Percentiles rank a stretch among this genome's conserved stretches.
phyloP scores from a whole-genome alignment of 345 rosid species.

The Pistacia atlantica region DNA sequence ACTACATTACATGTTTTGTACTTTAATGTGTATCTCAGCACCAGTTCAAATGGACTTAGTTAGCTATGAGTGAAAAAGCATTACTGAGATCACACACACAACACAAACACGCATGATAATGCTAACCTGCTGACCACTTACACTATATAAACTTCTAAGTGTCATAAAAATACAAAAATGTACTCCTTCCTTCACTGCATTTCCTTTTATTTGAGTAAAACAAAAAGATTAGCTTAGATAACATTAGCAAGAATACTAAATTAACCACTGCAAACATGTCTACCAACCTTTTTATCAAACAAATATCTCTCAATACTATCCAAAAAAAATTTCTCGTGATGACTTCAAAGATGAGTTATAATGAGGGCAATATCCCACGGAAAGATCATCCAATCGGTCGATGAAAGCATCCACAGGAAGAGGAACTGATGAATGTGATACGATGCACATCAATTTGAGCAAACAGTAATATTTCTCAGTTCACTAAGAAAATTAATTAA shows the following conservation, averaged over 20 bases:
- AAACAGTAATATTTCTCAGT: no score
- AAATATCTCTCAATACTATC: conserved; percentile 54
- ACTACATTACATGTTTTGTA: no score
- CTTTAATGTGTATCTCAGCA: no score
- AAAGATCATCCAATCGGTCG: conserved; percentile 59
- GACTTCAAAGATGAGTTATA: conserved; percentile 32
- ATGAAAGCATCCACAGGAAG: conserved; percentile 63
- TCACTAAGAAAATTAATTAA: no score
- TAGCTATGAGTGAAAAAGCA: neutral
- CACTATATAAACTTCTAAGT: neutral
- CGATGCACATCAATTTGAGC: no score
- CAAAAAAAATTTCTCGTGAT: conserved; percentile 45
- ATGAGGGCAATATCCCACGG: conserved; percentile 57
- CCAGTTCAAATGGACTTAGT: neutral
- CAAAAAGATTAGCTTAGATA: neutral
- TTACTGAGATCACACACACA: neutral
- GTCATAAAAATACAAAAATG: neutral
- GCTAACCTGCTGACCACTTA: neutral
- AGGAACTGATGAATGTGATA: conserved; percentile 62
- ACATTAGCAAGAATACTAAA: neutral
- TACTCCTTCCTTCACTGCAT: neutral
- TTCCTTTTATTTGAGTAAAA: conserved; percentile 3
- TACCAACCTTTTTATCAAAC: conserved; percentile 47
- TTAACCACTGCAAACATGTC: neutral
- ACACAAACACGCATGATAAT: neutral